Evolutionary conservation across 495 filamentous ascomycete genomes (phyloP).

Genomic region (Cairneyella variabilis): DNA sequence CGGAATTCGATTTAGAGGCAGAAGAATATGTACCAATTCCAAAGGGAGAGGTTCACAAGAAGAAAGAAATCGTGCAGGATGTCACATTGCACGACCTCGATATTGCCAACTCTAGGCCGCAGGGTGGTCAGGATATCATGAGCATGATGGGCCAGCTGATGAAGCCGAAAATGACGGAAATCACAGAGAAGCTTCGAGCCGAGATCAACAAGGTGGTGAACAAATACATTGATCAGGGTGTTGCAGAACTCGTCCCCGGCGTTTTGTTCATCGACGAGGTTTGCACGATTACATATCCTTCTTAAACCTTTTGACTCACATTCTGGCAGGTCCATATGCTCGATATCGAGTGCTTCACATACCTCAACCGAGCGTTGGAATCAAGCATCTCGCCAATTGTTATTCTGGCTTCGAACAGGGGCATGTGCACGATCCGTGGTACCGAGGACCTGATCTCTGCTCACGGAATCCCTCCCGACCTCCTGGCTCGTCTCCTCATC

Average conservation of each 20-base stretch:
- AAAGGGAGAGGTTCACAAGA: slow-evolving; percentile 98
- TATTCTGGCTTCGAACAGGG: slow-evolving; percentile 94
- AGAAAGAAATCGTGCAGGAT: slow-evolving; percentile 99
- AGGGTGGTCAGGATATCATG: slow-evolving; percentile 98
- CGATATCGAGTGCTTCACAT: slow-evolving; percentile 98
- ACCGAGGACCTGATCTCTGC: slow-evolving; percentile 79
- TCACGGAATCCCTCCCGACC: slow-evolving; percentile 90
- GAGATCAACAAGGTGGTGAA: slow-evolving; percentile 99
- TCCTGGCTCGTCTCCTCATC: slow-evolving; percentile 89
- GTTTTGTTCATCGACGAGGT: slow-evolving; percentile 99
- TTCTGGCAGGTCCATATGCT: slow-evolving; percentile 85
- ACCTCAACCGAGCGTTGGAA: slow-evolving; percentile 95
- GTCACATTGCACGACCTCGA: slow-evolving; percentile 96
- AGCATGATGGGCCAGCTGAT: slow-evolving; percentile 99
- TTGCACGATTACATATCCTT: slow-evolving; percentile 25
- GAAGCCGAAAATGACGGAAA: slow-evolving; percentile 98
- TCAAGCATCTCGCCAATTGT: slow-evolving; percentile 91
- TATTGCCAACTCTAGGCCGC: slow-evolving; percentile 89
- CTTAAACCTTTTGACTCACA: slow-evolving; percentile 2
- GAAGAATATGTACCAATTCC: slow-evolving; percentile 98
- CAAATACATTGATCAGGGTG: slow-evolving; percentile 96
- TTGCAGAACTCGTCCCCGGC: slow-evolving; percentile 95
- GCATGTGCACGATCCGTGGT: slow-evolving; percentile 82
- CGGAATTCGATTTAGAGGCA: slow-evolving; percentile 96
- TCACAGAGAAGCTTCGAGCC: slow-evolving; percentile 88